Base-by-base conservation (phyloP, 306 rosid genomes). In the Dalbergia cultrata region DNA sequence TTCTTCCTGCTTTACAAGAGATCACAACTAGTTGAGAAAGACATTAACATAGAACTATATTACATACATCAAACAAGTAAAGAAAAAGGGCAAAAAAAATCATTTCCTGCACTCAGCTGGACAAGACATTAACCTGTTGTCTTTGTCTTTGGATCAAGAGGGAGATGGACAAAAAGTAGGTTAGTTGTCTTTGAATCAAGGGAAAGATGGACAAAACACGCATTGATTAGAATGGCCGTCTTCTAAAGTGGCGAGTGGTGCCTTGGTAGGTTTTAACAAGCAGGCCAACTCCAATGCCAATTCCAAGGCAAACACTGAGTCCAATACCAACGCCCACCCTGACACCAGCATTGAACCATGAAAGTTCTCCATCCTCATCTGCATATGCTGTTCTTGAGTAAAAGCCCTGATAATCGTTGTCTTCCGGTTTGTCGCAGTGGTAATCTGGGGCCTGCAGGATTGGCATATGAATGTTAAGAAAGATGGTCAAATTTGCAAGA, bases 261-360 rank as follows among this genome's bases (percentile, higher is more conserved):
- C 93, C 98, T 86, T 93, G 95, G 86, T 93, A 91, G 13, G 98
- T 85, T 79, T 89, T 92, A 31, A 89, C 90, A 0, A 93, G 82
- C 79, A 93, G 63, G 45, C 97, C 95, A 9, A 91, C 95, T 53
- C 98, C 98, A 41, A 91, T 83, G 81, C 97, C 97, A 37, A 93
- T 53, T 71, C 97, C 97, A 33, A 93, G 85, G 65, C 98, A 93
- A n/a, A 93, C 79, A 80, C 98, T 89, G 31, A 91, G 90, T 79
- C 98, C 95, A 66, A 93, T 91, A 19, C 97, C 97, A 26, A 93
- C 94, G 16, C 93, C 94, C 0, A 90, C 93, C 78, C 97, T 87
- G 39, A 91, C 94, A 35, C 97, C 94, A 5, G 98, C 92, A 63
- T 90, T 91, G 72, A 93, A 93, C 95, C 93, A 93, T 56, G 97